Conservation (phyloP, 805 yeast genomes). For the Brettanomyces anomalus region DNA sequence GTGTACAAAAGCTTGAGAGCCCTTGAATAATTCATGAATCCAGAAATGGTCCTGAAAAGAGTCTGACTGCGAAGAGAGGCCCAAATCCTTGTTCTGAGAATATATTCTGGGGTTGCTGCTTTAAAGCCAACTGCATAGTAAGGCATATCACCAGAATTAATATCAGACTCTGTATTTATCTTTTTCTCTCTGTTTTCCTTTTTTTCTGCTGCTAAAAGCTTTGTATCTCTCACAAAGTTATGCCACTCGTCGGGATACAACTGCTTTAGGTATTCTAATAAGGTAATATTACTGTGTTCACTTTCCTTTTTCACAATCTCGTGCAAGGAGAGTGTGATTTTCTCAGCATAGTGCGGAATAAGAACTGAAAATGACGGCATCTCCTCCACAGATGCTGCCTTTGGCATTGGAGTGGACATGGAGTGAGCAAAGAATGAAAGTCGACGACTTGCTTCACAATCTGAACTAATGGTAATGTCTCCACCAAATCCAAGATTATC, state of each 20-base stretch:
- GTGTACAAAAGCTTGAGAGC: slow-evolving; percentile 63
- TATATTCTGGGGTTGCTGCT: slow-evolving; percentile 51
- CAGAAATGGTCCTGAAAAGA: slow-evolving; percentile 70
- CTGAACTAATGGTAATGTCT: slow-evolving; percentile 46
- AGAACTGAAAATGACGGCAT: slow-evolving; percentile 82
- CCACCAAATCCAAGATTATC: slow-evolving; percentile 27
- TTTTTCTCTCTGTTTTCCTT: slow-evolving; percentile 6
- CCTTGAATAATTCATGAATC: slow-evolving; percentile 68
- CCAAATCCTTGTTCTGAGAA: slow-evolving; percentile 74
- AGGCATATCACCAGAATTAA: slow-evolving; percentile 40
- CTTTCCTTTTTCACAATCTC: slow-evolving; percentile 74
- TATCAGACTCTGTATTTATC: slow-evolving; percentile 1
- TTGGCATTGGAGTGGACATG: slow-evolving; percentile 76
- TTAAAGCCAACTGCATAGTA: slow-evolving; percentile 65
- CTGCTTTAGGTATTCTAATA: slow-evolving; percentile 47
- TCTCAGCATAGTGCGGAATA: slow-evolving; percentile 82
- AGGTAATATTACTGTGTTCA: slow-evolving; percentile 46
- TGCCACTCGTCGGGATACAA: slow-evolving; percentile 50
- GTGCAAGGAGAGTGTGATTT: slow-evolving; percentile 62
- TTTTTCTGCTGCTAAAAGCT: slow-evolving; percentile 41
- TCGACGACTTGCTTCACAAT: slow-evolving; percentile 75
- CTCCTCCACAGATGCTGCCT: slow-evolving; percentile 50
- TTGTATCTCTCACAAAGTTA: slow-evolving; percentile 48
- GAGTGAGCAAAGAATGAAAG: slow-evolving; percentile 88
- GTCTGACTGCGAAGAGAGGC: slow-evolving; percentile 80